Evolutionary conservation across 495 filamentous ascomycete genomes (phyloP).

Genomic region (Xylaria grammica): DNA sequence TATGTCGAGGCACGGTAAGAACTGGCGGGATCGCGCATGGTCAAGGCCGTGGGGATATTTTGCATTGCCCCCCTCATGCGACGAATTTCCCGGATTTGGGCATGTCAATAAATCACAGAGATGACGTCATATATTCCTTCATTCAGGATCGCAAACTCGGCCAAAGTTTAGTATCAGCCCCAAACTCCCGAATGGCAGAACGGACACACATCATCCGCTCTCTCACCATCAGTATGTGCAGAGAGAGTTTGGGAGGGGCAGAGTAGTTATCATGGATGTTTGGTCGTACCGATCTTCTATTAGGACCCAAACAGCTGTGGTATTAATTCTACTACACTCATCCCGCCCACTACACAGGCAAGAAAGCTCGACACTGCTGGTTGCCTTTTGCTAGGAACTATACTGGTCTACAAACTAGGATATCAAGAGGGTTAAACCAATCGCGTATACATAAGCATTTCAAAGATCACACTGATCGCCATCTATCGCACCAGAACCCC

Average conservation of each 20-base stretch:
- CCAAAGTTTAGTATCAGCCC: not conserved
- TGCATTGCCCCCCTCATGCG: not conserved
- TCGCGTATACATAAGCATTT: not conserved
- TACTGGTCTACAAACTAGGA: not conserved
- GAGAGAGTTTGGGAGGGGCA: not conserved
- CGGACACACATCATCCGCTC: not conserved
- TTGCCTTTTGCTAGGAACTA: not conserved
- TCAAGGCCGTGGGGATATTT: not conserved
- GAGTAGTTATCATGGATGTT: too few relatives aligned
- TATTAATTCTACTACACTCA: too few relatives aligned
- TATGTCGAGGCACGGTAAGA: not conserved
- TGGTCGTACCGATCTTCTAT: too few relatives aligned
- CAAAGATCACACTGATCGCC: constrained; percentile 7
- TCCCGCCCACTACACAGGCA: not conserved
- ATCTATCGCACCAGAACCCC: not conserved
- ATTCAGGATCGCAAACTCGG: not conserved
- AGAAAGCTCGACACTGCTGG: not conserved
- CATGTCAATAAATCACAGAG: not conserved
- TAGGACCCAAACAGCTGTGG: too few relatives aligned
- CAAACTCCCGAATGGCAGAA: not conserved
- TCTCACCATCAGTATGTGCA: not conserved
- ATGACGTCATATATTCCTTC: not conserved
- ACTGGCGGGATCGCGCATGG: not conserved
- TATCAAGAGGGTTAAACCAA: not conserved
- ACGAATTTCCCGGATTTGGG: constrained; percentile 1